Percentiles rank a stretch among this genome's conserved stretches.
phyloP scores from a whole-genome alignment of 73 alveolate genomes.

The Paramecium sonneborni region DNA sequence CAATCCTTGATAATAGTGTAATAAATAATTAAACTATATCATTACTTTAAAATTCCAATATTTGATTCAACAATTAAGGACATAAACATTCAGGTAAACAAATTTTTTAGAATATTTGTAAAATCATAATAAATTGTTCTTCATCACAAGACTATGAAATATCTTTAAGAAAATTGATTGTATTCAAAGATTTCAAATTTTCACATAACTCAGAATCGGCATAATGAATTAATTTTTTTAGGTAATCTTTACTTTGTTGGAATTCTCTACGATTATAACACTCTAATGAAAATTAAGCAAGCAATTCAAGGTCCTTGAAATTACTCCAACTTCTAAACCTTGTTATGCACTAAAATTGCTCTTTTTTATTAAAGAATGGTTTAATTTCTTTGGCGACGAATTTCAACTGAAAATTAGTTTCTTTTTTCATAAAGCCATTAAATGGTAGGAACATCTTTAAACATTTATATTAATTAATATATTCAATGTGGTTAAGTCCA shows the following conservation, averaged over 20 bases:
- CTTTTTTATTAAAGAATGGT: background rate
- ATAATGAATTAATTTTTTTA: background rate
- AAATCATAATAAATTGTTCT: background rate
- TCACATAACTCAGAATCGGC: background rate
- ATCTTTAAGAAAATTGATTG: background rate
- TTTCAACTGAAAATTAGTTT: background rate
- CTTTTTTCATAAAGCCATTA: background rate
- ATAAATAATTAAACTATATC: background rate
- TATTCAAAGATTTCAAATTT: background rate
- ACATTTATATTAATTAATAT: background rate
- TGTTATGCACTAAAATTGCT: background rate
- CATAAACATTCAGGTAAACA: background rate
- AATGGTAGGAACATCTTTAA: too few species aligned
- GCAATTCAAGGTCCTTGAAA: constrained; percentile 4
- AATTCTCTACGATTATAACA: background rate
- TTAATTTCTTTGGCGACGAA: background rate
- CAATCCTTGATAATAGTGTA: background rate
- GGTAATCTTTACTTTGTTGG: background rate
- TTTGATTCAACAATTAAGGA: background rate
- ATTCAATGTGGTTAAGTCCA: constrained; percentile 41
- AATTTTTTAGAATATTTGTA: background rate
- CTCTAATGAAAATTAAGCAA: background rate
- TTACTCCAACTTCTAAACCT: background rate
- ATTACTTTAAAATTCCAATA: background rate
- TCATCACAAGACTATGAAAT: background rate